A percentile compares a stretch with the other conserved stretches of the same genome.
These are phyloP conservation scores for Biscogniauxia mediterranea DNA, from an alignment of 2,329 filamentous ascomycete species.

Conservation along the genomic window DNA sequence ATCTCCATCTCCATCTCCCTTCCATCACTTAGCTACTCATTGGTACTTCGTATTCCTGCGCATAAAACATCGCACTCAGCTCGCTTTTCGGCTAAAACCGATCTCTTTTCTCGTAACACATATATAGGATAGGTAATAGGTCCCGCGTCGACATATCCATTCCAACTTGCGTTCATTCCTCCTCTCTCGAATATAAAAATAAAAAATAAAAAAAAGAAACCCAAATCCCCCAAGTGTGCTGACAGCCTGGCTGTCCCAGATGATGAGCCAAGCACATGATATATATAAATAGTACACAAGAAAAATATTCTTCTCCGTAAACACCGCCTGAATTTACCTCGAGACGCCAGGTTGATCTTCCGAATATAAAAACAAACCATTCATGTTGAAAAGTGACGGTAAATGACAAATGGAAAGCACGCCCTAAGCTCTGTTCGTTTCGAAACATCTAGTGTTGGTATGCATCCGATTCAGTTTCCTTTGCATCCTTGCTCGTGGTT, in stretches of 20 bases:
- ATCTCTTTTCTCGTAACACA: not conserved
- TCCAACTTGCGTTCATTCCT: conserved; percentile 18
- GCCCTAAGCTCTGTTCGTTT: not conserved
- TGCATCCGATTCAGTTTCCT: not conserved
- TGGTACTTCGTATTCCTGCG: not conserved
- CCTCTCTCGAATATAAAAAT: conserved; percentile 6
- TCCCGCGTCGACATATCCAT: not conserved
- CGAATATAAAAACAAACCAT: not conserved
- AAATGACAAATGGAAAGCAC: not conserved
- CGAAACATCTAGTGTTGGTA: not conserved
- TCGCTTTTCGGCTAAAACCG: not conserved
- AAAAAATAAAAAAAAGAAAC: conserved; percentile 6
- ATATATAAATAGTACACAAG: conserved; percentile 7
- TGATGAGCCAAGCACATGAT: conserved; percentile 13
- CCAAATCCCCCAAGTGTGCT: conserved; percentile 1
- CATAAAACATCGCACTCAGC: not conserved
- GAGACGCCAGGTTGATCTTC: not conserved
- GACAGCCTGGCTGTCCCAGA: conserved; percentile 2
- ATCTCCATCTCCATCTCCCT: not conserved
- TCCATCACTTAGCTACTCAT: not conserved
- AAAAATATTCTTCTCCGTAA: not conserved
- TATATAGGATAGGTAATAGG: not conserved
- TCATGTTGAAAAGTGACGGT: not conserved
- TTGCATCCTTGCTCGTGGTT: not conserved
- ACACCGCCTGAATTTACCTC: not conserved